These are phyloP conservation scores for Phytopythium cucurbitacearum DNA, from an alignment of 352 stramenopile genomes.

Conservation along the genomic window DNA sequence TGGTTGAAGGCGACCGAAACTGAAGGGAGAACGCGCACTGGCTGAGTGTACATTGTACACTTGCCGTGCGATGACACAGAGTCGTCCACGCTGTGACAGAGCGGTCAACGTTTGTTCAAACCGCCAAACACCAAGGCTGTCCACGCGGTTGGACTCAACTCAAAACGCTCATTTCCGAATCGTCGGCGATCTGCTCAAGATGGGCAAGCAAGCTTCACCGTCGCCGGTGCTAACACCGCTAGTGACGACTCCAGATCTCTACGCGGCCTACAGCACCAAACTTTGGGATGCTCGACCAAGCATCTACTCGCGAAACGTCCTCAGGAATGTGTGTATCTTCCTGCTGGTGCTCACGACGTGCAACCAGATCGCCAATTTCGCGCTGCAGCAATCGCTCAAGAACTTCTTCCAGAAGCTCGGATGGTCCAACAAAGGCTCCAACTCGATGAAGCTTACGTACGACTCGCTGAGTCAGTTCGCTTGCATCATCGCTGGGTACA, in stretches of 20 bases:
- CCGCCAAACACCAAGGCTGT: too few relatives aligned
- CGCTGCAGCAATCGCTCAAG: constrained; percentile 53
- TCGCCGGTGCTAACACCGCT: constrained; percentile 11
- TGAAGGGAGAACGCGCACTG: not conserved
- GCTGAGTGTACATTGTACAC: not conserved
- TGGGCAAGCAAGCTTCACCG: constrained; percentile 11
- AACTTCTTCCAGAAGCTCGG: constrained; percentile 62
- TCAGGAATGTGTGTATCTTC: constrained; percentile 56
- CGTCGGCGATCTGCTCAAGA: constrained; percentile 8
- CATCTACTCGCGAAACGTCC: constrained; percentile 51
- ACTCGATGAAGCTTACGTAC: constrained; percentile 62
- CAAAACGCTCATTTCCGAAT: constrained; percentile 10
- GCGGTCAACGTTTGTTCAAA: too few relatives aligned
- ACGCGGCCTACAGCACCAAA: constrained; percentile 14
- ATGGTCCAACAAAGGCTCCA: constrained; percentile 51
- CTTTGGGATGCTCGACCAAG: constrained; percentile 40
- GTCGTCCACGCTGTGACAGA: too few relatives aligned
- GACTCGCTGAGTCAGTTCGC: constrained; percentile 60
- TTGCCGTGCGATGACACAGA: too few relatives aligned
- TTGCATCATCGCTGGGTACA: constrained; percentile 48
- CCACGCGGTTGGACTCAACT: too few relatives aligned
- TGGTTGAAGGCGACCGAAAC: too few relatives aligned
- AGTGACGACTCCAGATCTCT: constrained; percentile 9
- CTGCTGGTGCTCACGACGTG: constrained; percentile 42
- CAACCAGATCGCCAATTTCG: constrained; percentile 52